Base-by-base conservation (phyloP, 2,329 filamentous ascomycete genomes). In the Dothidotthia symphoricarpi region DNA sequence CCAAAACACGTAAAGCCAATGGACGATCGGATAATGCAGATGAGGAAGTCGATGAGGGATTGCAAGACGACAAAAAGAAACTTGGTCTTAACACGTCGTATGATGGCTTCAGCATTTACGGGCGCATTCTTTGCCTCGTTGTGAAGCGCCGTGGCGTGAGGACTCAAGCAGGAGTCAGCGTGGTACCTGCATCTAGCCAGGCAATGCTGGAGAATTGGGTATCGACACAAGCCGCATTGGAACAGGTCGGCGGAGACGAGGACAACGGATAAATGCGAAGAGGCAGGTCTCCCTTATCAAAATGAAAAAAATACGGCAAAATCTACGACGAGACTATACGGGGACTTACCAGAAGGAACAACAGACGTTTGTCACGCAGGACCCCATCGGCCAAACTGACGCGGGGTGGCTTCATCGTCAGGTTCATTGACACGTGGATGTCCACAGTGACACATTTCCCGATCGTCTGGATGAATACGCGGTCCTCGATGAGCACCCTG, bases 51-150 rank as follows among this genome's bases (percentile, higher is more conserved):
- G 43, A 45, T 4, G 60, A 52, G 16, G 54, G 51, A n/a, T 33
- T 38, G 16, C 43, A 90, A 57, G 90, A 94, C 40, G 86, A 95
- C 59, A 94, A 96, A 70, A 96, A 98, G 73, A 97, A 96, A 66
- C 71, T 95, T 54, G 80, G 78, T 14, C 80, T 96, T 72, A 83
- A 85, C 45, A 93, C 91, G 16, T 83, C 82, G 11, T 98, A 97
- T 68, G 89, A 97, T 58, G 91, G 93, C 7, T 97, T 97, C 69
- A 87, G 85, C 55, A 96, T 98, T 60, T 95, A 95, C 69, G 89
- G 93, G 9, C 85, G 88, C 53, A 88, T 95, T 31, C 74, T 98
- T 16, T 97, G 90, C 67, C 75, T 98, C 41, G 85, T 98, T 7
- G 83, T 98, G 66, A 86, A 85, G 63, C 82, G 85, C 45, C 84